Base-by-base conservation (phyloP, 176 grass and related monocot genomes). In the Carex littledalei region DNA sequence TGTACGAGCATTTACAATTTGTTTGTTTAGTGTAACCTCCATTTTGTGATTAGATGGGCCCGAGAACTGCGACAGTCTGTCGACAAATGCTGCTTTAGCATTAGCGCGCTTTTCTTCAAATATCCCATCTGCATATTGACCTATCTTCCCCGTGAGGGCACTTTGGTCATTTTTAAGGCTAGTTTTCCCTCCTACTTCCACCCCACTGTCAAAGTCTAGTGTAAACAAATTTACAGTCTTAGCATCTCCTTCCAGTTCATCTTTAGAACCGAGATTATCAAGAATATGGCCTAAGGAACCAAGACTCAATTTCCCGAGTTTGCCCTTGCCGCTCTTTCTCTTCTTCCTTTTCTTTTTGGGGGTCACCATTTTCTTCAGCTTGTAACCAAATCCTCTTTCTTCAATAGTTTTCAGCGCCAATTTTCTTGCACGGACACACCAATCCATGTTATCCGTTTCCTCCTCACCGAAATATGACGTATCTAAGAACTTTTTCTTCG, bases 271-370 rank as follows among this genome's bases (percentile, higher is more conserved):
- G 26, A 59, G 66, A 45, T 84, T 84, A 6, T 78, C 66, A 43
- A 83, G 80, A 49, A 83, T 5, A 47, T 18, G 8, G 13, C 53
- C 60, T 52, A 83, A 2, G n/a, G 20, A 20, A 26, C 71, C 53
- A 22, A 45, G 56, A 87, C 87, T n/a, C 65, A 29, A 15, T 76
- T 50, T 85, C 15, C 43, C 69, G 7, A 26, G 14, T 57, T 89
- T 94, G 8, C 71, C 63, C 21, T 84, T 86, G 77, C 77, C 89
- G 59, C 80, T 90, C 52, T 24, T 63, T 65, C 80, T 78, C 74
- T 86, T 92, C 79, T 91, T 96, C 56, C 86, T 91, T 77, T 92
- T 97, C 80, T 94, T 98, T 61, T 94, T 94, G n/a, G 89, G 61
- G 56, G 87, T 70, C 55, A 98, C 91, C 85, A 98, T 89, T 73